Percentiles rank a stretch among this genome's conserved stretches.
phyloP scores from a whole-genome alignment of 345 rosid species.

The Nasturtium officinale region DNA sequence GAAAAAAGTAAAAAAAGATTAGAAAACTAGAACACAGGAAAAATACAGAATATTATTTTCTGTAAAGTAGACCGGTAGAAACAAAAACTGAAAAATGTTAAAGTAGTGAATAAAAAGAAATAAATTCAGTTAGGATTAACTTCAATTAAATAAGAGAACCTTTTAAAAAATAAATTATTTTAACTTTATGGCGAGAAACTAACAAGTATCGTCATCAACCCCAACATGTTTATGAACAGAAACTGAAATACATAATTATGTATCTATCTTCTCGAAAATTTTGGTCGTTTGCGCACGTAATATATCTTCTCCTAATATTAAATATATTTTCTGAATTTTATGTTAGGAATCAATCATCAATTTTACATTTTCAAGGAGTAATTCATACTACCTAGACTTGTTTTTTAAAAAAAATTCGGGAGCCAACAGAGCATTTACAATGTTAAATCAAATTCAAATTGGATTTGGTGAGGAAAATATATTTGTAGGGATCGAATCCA shows the following conservation, averaged over 20 bases:
- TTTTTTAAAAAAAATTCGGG: not conserved
- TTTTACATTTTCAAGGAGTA: not conserved
- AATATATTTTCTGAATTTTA: not conserved
- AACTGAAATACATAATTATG: not conserved
- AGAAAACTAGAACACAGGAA: constrained; percentile 46
- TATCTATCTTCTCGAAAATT: constrained; percentile 22
- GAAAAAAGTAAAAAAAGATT: not conserved
- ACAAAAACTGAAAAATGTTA: constrained; percentile 6
- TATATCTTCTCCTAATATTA: not conserved
- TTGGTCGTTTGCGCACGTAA: constrained; percentile 45
- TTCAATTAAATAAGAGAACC: not conserved
- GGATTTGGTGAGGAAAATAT: not conserved
- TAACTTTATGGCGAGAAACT: constrained; percentile 24
- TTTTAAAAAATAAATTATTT: not conserved
- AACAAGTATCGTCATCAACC: constrained; percentile 24
- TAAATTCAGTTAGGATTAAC: constrained; percentile 20
- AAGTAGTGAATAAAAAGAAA: constrained; percentile 1
- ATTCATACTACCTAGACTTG: not conserved
- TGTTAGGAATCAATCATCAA: not conserved
- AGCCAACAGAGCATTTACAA: not conserved
- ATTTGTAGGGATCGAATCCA: not conserved
- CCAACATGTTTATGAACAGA: constrained; percentile 39
- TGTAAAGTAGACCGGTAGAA: constrained; percentile 13
- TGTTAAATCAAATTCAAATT: not conserved
- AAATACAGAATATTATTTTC: constrained; percentile 26